Conservation (phyloP, 352 stramenopile species). For the Halophytophthora polymorphica region DNA sequence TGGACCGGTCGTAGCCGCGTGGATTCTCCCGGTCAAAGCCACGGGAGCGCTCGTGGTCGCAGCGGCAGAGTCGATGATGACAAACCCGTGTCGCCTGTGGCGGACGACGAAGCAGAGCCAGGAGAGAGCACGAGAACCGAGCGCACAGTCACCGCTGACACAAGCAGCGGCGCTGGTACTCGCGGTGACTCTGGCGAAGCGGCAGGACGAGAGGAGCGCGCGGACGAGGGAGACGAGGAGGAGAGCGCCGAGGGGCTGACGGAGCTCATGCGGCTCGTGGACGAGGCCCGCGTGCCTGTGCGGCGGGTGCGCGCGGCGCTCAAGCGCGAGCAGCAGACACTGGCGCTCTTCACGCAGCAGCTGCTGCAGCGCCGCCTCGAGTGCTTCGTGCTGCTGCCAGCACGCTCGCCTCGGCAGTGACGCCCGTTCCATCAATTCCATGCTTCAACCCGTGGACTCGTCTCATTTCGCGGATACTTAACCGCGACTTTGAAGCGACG, state of each 20-base stretch:
- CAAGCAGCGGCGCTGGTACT: too few species aligned
- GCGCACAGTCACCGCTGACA: too few species aligned
- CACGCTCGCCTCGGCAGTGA: too few species aligned
- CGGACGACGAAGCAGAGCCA: too few species aligned
- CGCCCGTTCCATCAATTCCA: too few species aligned
- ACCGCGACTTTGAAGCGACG: too few species aligned
- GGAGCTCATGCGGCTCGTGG: conserved; percentile 13
- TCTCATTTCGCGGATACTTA: too few species aligned
- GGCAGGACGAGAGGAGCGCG: too few species aligned
- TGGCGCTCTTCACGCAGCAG: conserved; percentile 45
- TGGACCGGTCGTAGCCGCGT: conserved; percentile 1
- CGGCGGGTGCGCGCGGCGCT: conserved; percentile 32
- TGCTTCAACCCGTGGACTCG: too few species aligned
- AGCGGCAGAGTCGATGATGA: neutral
- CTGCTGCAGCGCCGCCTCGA: conserved; percentile 49
- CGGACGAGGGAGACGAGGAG: conserved; percentile 21
- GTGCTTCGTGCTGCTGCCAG: too few species aligned
- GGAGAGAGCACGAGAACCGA: too few species aligned
- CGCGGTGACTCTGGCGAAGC: too few species aligned
- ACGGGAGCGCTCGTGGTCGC: neutral
- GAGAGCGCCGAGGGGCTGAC: conserved; percentile 27
- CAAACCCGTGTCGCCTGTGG: neutral
- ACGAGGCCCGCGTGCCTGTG: conserved; percentile 37
- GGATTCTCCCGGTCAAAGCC: neutral
- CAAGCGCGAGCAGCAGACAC: conserved; percentile 30